These are phyloP conservation scores for Acacia melanoxylon DNA, from an alignment of 306 rosid species.

Conservation along the genomic window DNA sequence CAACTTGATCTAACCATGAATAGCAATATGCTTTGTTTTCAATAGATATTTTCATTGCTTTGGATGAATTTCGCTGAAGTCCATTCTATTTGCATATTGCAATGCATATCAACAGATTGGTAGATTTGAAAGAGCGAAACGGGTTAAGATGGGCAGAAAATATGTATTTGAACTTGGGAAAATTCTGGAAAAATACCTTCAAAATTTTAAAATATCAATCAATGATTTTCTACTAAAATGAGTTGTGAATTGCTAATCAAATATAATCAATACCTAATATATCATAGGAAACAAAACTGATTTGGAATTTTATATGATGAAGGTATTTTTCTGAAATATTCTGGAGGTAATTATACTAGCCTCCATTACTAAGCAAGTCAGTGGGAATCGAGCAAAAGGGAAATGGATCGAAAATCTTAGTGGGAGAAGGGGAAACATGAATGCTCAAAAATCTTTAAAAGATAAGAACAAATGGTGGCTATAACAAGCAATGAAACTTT, in stretches of 20 bases:
- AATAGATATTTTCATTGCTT: neutral
- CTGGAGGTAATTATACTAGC: neutral
- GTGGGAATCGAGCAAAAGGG: constrained; percentile 17
- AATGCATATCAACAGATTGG: neutral
- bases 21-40: neutral
- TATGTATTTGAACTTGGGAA: neutral
- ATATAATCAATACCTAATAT: too few species aligned
- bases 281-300: too few species aligned
- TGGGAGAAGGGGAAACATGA: constrained; percentile 36
- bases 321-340: too few species aligned
- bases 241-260: too few species aligned
- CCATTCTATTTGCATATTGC: neutral
- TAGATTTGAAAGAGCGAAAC: neutral
- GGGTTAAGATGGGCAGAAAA: neutral
- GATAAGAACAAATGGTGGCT: constrained; percentile 31
- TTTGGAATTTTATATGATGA: too few species aligned
- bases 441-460: constrained; percentile 30
- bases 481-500: constrained; percentile 23
- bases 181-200: too few species aligned
- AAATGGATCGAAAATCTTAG: constrained; percentile 13
- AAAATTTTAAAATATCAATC: too few species aligned
- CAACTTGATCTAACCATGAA: neutral
- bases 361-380: neutral
- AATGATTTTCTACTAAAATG: too few species aligned
- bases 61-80: neutral